Evolutionary conservation across 2,329 filamentous ascomycete species (phyloP).

Genomic region (Aureobasidium leucospermi): DNA sequence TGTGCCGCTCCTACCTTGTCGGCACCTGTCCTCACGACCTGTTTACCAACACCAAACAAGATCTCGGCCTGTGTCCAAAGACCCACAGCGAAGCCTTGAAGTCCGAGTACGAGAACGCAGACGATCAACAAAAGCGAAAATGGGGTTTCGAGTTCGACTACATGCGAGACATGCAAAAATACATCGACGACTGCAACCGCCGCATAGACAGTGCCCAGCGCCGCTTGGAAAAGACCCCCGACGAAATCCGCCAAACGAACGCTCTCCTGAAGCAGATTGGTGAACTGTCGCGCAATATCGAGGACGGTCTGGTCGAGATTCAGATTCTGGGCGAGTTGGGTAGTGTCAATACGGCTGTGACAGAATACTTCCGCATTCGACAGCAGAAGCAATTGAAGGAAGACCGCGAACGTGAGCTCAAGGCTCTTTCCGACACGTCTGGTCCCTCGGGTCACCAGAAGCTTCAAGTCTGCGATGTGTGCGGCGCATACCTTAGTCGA

Average conservation of each 20-base stretch:
- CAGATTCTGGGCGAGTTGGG: constrained; percentile 75
- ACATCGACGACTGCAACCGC: constrained; percentile 93
- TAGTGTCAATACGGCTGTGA: constrained; percentile 72
- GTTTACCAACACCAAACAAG: constrained; percentile 99
- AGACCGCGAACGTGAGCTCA: constrained; percentile 80
- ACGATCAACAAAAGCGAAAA: constrained; percentile 63
- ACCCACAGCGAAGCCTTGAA: constrained; percentile 85
- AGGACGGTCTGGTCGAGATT: constrained; percentile 76
- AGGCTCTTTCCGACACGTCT: constrained; percentile 81
- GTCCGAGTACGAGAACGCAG: constrained; percentile 72
- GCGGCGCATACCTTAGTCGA: constrained; percentile 84
- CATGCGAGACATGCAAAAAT: constrained; percentile 88
- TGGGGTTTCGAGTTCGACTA: constrained; percentile 96
- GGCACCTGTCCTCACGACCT: constrained; percentile 97
- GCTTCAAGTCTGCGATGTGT: constrained; percentile 96
- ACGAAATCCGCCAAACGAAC: constrained; percentile 95
- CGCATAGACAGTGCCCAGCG: constrained; percentile 87
- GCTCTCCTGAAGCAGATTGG: constrained; percentile 79
- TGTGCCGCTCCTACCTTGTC: constrained; percentile 88
- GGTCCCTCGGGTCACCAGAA: constrained; percentile 96
- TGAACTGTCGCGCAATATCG: constrained; percentile 70
- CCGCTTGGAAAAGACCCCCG: constrained; percentile 89
- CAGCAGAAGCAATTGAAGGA: constrained; percentile 73
- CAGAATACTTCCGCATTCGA: constrained; percentile 80
- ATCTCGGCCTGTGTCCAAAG: constrained; percentile 82